Evolutionary conservation across 495 filamentous ascomycete genomes (phyloP).

Genomic region (Trichoderma parareesei): DNA sequence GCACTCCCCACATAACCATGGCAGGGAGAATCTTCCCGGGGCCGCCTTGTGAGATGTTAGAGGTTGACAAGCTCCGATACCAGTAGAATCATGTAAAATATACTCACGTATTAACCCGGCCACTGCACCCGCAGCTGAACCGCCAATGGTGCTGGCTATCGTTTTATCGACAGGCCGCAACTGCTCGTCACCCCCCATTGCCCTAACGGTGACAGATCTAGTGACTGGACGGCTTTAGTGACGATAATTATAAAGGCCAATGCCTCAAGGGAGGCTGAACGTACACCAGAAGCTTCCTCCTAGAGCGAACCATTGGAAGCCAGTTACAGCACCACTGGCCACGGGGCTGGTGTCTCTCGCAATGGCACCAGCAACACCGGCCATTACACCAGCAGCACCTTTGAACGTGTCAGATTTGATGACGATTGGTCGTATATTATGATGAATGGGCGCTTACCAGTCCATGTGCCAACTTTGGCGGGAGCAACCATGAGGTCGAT

Average conservation of each 20-base stretch:
- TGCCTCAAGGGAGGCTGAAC: slow-evolving; percentile 18
- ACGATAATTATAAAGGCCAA: background rate
- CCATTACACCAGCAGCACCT: slow-evolving; percentile 65
- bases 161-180: slow-evolving; percentile 44
- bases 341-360: slow-evolving; percentile 59
- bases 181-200: slow-evolving; percentile 38
- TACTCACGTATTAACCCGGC: slow-evolving; percentile 59
- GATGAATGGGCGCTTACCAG: slow-evolving; percentile 18
- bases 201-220: slow-evolving; percentile 25
- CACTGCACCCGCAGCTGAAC: slow-evolving; percentile 59
- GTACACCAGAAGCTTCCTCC: slow-evolving; percentile 72
- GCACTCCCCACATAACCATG: slow-evolving; percentile 45
- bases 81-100: background rate
- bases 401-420: slow-evolving; percentile 23
- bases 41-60: slow-evolving; percentile 26
- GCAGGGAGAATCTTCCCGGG: slow-evolving; percentile 46
- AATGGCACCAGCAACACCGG: slow-evolving; percentile 62
- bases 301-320: slow-evolving; percentile 71
- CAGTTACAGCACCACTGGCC: slow-evolving; percentile 53
- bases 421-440: too few relatives aligned
- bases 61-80: background rate
- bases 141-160: slow-evolving; percentile 58
- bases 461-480: slow-evolving; percentile 22
- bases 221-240: slow-evolving; percentile 22
- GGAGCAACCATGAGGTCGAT: slow-evolving; percentile 31